phyloP scores from a whole-genome alignment of 257 asterid species.

The Voacanga thouarsii region DNA sequence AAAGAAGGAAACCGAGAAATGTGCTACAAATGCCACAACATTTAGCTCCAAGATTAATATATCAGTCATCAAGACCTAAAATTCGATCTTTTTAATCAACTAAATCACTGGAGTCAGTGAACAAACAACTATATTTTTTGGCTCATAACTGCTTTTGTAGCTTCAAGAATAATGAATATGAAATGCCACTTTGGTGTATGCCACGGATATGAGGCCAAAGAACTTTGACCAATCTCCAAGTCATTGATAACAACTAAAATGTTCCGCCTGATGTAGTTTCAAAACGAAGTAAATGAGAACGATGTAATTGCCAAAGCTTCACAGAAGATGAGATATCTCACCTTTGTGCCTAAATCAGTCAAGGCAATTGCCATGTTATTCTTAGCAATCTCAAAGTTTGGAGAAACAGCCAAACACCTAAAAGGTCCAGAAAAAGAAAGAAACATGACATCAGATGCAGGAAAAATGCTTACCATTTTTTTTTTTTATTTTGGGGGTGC shows the following conservation, averaged over 20 bases:
- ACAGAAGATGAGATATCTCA: slow-evolving; percentile 13
- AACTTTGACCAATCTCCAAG: background rate
- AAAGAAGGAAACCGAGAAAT: background rate
- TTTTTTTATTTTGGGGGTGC: background rate
- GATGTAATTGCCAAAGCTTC: slow-evolving; percentile 13
- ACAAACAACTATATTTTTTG: background rate
- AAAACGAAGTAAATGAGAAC: slow-evolving; percentile 11
- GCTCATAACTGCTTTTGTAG: background rate
- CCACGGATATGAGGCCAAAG: background rate
- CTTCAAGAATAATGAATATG: background rate
- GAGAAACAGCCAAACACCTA: slow-evolving; percentile 97
- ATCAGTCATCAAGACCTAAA: background rate
- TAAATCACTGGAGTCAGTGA: background rate
- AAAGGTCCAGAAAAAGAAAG: slow-evolving; percentile 17
- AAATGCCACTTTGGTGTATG: background rate
- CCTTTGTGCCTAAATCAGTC: slow-evolving; percentile 99
- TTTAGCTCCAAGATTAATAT: background rate
- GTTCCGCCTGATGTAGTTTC: slow-evolving; percentile 11
- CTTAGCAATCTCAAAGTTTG: slow-evolving; percentile 97
- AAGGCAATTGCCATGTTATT: slow-evolving; percentile 99
- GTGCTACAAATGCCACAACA: background rate
- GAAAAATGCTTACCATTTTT: background rate
- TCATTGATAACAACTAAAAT: background rate
- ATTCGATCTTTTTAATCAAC: background rate
- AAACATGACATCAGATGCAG: slow-evolving; percentile 24